Conservation (phyloP, 306 rosid species). For the Cajanus cajan region DNA sequence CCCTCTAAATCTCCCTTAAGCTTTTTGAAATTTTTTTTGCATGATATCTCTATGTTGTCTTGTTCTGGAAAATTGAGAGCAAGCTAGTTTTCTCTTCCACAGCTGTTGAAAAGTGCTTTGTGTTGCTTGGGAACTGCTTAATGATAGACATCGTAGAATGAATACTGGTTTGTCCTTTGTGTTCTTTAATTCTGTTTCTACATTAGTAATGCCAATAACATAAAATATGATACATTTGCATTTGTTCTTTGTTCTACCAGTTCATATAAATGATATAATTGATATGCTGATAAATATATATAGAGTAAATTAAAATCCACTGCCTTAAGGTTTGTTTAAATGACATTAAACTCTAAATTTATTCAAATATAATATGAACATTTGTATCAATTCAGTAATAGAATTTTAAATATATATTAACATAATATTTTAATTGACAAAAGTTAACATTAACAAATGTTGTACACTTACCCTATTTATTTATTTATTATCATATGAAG, state of each 20-base stretch:
- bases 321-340: too few relatives aligned
- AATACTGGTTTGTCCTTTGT: not conserved
- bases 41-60: slow-evolving; percentile 10
- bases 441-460: too few relatives aligned
- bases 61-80: not conserved
- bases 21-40: not conserved
- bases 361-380: not conserved
- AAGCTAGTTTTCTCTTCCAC: slow-evolving; percentile 9
- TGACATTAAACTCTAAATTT: too few relatives aligned
- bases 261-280: not conserved
- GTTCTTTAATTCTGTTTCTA: not conserved
- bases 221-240: not conserved
- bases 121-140: slow-evolving; percentile 3
- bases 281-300: not conserved
- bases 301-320: too few relatives aligned
- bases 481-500: too few relatives aligned
- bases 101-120: not conserved
- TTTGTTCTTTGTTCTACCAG: not conserved
- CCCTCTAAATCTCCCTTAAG: not conserved
- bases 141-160: not conserved
- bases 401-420: too few relatives aligned
- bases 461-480: not conserved
- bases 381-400: too few relatives aligned
- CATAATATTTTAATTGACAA: not conserved
- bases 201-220: not conserved